Percentiles rank a stretch among this genome's conserved stretches.
phyloP scores from a whole-genome alignment of 805 yeast species.

The Nakazawaea pomicola region DNA sequence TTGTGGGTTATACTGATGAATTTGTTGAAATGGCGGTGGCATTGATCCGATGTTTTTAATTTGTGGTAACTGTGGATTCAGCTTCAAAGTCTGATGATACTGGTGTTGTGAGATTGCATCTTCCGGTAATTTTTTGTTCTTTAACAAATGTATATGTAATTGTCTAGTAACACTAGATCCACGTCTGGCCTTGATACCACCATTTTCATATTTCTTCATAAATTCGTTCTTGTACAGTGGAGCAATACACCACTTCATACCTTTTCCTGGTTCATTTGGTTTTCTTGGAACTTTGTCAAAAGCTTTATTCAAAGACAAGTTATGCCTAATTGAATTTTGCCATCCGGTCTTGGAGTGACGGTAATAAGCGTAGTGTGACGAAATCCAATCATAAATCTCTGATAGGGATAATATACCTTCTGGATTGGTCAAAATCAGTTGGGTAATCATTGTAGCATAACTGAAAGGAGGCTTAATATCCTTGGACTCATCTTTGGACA shows the following conservation, averaged over 20 bases:
- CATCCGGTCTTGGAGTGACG: constrained; percentile 92
- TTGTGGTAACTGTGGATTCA: constrained; percentile 11
- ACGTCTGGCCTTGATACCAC: constrained; percentile 68
- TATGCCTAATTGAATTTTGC: constrained; percentile 98
- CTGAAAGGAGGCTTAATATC: constrained; percentile 96
- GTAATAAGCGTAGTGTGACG: constrained; percentile 84
- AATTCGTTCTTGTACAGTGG: constrained; percentile 82
- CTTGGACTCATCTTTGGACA: constrained; percentile 85
- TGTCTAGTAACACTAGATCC: constrained; percentile 81
- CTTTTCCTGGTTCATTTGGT: constrained; percentile 96
- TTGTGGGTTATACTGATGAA: neutral
- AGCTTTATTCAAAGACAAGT: constrained; percentile 90
- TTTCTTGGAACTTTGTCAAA: constrained; percentile 95
- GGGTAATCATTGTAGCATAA: constrained; percentile 97
- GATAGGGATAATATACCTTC: constrained; percentile 87
- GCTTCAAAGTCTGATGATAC: constrained; percentile 3
- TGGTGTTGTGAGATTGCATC: constrained; percentile 5
- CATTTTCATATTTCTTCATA: constrained; percentile 70
- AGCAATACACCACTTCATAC: constrained; percentile 98
- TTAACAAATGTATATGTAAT: constrained; percentile 66
- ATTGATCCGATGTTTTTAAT: constrained; percentile 4
- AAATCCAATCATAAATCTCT: constrained; percentile 90
- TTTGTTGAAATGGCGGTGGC: constrained; percentile 8
- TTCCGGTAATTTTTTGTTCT: constrained; percentile 49
- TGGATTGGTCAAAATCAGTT: constrained; percentile 82